These are phyloP conservation scores for Aspergillus intermedius DNA, from an alignment of 2,329 filamentous ascomycete genomes.

Conservation along the genomic window DNA sequence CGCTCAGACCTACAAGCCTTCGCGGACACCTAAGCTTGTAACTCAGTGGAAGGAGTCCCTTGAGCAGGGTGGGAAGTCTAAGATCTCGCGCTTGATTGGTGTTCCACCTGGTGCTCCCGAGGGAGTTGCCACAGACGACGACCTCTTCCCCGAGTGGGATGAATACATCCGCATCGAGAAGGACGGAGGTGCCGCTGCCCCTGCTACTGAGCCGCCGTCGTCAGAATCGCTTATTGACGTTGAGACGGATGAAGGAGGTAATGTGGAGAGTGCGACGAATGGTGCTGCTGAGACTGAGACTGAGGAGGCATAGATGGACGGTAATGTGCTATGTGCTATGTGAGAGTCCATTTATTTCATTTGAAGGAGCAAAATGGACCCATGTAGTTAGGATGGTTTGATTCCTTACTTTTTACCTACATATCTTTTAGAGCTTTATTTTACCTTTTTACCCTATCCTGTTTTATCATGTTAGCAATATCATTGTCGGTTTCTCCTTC, in stretches of 20 bases:
- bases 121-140: slow-evolving; percentile 51
- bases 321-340: not conserved
- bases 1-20: slow-evolving; percentile 92
- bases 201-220: slow-evolving; percentile 31
- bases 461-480: too few species aligned
- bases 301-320: not conserved
- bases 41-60: slow-evolving; percentile 74
- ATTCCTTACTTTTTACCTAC: too few species aligned
- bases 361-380: too few species aligned
- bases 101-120: slow-evolving; percentile 67
- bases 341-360: not conserved
- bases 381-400: too few species aligned
- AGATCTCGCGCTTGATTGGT: slow-evolving; percentile 76
- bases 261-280: slow-evolving; percentile 26
- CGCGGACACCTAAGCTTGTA: slow-evolving; percentile 60
- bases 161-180: slow-evolving; percentile 77
- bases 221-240: slow-evolving; percentile 39
- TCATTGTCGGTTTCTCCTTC: too few species aligned
- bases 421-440: too few species aligned
- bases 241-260: slow-evolving; percentile 25
- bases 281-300: slow-evolving; percentile 23
- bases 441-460: too few species aligned
- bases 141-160: slow-evolving; percentile 95
- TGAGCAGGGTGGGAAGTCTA: slow-evolving; percentile 77
- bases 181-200: slow-evolving; percentile 48